Base-by-base conservation (phyloP, 139 green algal species). In the Dunaliella primolecta region DNA sequence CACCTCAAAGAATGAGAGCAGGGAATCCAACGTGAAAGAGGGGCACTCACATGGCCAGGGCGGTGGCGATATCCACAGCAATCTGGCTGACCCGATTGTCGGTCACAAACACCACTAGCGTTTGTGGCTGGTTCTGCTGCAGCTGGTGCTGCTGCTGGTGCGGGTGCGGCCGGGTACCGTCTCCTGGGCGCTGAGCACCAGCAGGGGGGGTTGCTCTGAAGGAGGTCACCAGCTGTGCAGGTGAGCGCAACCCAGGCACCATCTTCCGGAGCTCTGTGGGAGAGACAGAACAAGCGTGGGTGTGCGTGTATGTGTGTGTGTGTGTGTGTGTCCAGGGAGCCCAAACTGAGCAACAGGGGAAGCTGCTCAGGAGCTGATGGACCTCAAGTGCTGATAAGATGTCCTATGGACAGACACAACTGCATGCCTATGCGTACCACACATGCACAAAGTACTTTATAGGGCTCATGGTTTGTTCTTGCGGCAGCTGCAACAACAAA, bases 41-140 rank as follows among this genome's bases (percentile, higher is more conserved):
- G n/a, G n/a, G n/a, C 71, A 77, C 71, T 35, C 29, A 32, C 71
- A 31, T 31, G 71, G 37, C 78, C 37, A 83, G 1, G 2, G 78
- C 64, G 21, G 29, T 20, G 15, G 78, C 78, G 35, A 83, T 75
- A 37, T 83, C 78, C 78, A 83, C 78, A 3, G 78, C 78, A 3
- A 46, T 70, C 78, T 83, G 78, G 37, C 78, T 83, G 37, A 75
- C 37, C 1, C 78, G 78, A 29, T 83, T 83, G 78, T 83, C 75
- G 37, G 70, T 46, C 24, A 83, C 78, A 46, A 83, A 83, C 38
- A 83, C 78, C 2, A 83, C 78, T 36, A 83, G 37, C 20, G 75
- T 80, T 25, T 33, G 30, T 2, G 15, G 21, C 72, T 21, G 15
- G 25, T 78, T 24, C 72, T 31, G 72, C 21, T n/a, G 23, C 72